Conservation (phyloP, 2,329 filamentous ascomycete species). For the Sporothrix inflata region DNA sequence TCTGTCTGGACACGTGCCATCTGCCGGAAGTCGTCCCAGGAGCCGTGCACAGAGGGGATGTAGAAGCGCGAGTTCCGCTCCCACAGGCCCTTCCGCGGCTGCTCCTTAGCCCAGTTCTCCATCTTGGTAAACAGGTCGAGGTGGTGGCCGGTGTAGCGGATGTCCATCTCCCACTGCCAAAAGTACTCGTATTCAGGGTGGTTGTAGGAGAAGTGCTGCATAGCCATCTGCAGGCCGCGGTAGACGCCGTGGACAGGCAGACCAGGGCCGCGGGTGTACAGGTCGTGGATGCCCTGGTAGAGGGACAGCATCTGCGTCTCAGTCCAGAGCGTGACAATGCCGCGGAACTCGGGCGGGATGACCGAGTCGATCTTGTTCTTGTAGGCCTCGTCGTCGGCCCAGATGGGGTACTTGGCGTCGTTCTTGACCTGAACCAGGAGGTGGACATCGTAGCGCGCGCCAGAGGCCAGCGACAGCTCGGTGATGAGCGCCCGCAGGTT, state of each 20-base stretch:
- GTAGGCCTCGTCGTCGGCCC: constrained; percentile 73
- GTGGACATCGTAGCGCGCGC: constrained; percentile 85
- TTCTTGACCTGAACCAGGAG: constrained; percentile 83
- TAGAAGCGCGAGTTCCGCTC: constrained; percentile 80
- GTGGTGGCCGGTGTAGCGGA: constrained; percentile 87
- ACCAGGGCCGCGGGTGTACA: constrained; percentile 65
- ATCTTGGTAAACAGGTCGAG: constrained; percentile 74
- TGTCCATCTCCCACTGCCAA: constrained; percentile 97
- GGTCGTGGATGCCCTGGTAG: constrained; percentile 84
- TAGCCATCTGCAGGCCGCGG: constrained; percentile 88
- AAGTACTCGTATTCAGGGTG: constrained; percentile 90
- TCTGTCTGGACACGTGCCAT: constrained; percentile 77
- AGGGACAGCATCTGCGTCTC: constrained; percentile 89
- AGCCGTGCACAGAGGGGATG: constrained; percentile 73
- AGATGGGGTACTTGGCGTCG: constrained; percentile 74
- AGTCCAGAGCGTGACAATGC: constrained; percentile 89
- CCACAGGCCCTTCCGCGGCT: constrained; percentile 81
- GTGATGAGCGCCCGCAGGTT: constrained; percentile 82
- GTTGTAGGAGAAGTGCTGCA: constrained; percentile 87
- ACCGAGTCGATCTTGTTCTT: constrained; percentile 67
- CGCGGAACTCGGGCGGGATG: constrained; percentile 82
- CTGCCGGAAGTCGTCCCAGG: constrained; percentile 78
- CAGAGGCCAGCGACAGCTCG: constrained; percentile 78
- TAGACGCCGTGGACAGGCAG: constrained; percentile 90
- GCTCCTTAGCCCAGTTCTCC: constrained; percentile 68